phyloP scores from a whole-genome alignment of 2,329 filamentous ascomycete species.

The Aspergillus pseudotamarii region DNA sequence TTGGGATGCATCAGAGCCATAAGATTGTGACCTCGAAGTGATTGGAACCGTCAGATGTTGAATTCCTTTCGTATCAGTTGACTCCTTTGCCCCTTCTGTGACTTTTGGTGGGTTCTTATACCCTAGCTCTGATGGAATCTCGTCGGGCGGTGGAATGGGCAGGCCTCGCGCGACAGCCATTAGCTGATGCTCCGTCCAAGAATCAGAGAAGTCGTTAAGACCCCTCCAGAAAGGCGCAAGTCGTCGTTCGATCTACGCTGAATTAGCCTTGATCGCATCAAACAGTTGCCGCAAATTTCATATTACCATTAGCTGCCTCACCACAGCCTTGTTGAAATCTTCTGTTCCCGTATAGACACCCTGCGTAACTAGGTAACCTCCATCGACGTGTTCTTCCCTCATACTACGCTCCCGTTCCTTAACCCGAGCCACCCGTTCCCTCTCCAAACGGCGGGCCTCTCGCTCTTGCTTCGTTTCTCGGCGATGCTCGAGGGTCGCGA shows the following conservation, averaged over 20 bases:
- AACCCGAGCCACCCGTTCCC: slow-evolving; percentile 71
- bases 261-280: slow-evolving; percentile 21
- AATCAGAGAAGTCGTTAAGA: slow-evolving; percentile 81
- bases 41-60: slow-evolving; percentile 80
- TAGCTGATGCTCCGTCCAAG: slow-evolving; percentile 95
- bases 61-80: slow-evolving; percentile 61
- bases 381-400: slow-evolving; percentile 89
- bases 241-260: slow-evolving; percentile 80
- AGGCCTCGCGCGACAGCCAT: slow-evolving; percentile 84
- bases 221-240: slow-evolving; percentile 96
- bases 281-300: background rate
- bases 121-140: slow-evolving; percentile 71
- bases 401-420: slow-evolving; percentile 91
- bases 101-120: slow-evolving; percentile 54
- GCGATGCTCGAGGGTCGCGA: slow-evolving; percentile 59
- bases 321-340: slow-evolving; percentile 87
- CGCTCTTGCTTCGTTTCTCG: slow-evolving; percentile 90
- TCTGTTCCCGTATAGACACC: slow-evolving; percentile 90
- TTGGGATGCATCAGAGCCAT: slow-evolving; percentile 72
- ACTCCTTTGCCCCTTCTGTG: slow-evolving; percentile 47
- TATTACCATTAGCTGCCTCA: slow-evolving; percentile 86
- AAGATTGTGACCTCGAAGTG: slow-evolving; percentile 73
- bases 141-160: slow-evolving; percentile 80
- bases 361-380: slow-evolving; percentile 90
- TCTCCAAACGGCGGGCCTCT: slow-evolving; percentile 82